phyloP scores from a whole-genome alignment of 495 filamentous ascomycete species.

The Hypoxylon perforatum region DNA sequence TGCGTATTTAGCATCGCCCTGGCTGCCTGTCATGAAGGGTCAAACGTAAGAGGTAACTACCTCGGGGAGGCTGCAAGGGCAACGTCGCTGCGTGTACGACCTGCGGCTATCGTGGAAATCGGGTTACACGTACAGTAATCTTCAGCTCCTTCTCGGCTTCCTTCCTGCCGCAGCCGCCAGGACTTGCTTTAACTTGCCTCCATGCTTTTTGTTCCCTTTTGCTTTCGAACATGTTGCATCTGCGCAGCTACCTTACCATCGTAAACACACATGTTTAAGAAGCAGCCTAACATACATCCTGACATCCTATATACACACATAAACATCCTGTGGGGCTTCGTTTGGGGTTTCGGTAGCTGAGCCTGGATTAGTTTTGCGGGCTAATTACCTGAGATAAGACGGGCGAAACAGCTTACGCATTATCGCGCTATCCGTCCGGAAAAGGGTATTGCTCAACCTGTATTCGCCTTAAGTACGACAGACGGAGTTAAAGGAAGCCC shows the following conservation, averaged over 20 bases:
- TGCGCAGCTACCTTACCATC: background rate
- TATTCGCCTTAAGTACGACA: conserved; percentile 3
- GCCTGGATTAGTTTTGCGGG: conserved; percentile 5
- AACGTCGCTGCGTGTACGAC: conserved; percentile 2
- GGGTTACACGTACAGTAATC: conserved; percentile 38
- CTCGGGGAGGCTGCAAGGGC: conserved; percentile 26
- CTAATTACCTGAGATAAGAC: conserved; percentile 11
- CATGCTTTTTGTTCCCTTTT: too few species aligned
- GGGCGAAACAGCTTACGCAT: conserved; percentile 21
- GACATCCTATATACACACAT: background rate
- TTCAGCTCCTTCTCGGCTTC: conserved; percentile 34
- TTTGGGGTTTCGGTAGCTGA: conserved; percentile 20
- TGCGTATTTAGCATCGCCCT: background rate
- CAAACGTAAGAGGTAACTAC: background rate
- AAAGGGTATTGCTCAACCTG: background rate
- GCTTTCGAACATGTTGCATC: background rate
- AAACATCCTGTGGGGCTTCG: background rate
- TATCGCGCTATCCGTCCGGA: conserved; percentile 9
- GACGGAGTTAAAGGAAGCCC: conserved; percentile 33
- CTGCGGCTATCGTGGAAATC: conserved; percentile 38
- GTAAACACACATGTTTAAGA: too few species aligned
- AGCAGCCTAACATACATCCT: too few species aligned
- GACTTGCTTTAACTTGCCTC: background rate
- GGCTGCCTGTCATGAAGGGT: too few species aligned
- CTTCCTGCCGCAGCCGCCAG: conserved; percentile 22